These are phyloP conservation scores for Trichothecium roseum DNA, from an alignment of 2,329 filamentous ascomycete genomes.

Conservation along the genomic window DNA sequence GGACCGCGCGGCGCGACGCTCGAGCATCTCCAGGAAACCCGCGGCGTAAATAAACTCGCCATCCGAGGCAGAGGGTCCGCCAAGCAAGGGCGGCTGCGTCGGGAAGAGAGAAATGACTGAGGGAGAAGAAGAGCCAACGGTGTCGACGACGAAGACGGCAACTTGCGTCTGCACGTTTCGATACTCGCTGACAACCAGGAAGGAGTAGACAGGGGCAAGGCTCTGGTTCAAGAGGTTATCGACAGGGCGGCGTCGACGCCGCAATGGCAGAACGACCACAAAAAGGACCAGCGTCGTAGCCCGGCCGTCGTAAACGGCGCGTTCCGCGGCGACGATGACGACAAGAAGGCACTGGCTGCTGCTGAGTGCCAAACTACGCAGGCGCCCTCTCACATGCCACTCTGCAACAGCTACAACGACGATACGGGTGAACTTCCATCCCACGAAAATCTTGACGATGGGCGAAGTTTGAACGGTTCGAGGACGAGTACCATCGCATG, in stretches of 20 bases:
- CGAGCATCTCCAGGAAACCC: constrained; percentile 71
- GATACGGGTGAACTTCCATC: no score
- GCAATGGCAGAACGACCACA: constrained; percentile 69
- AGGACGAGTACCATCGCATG: no score
- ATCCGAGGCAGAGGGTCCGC: constrained; percentile 77
- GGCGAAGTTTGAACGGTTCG: no score
- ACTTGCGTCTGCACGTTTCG: constrained; percentile 70
- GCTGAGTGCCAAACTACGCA: no score
- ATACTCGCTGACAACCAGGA: constrained; percentile 75
- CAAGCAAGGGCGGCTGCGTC: constrained; percentile 75
- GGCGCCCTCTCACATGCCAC: no score
- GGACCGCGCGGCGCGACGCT: constrained; percentile 74
- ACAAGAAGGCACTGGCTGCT: no score
- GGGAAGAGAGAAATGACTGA: constrained; percentile 50
- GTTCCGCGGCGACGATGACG: constrained; percentile 60
- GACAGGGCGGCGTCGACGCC: constrained; percentile 69
- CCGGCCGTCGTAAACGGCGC: constrained; percentile 73
- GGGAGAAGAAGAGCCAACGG: background rate
- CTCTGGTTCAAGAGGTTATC: constrained; percentile 67
- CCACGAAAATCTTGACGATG: no score
- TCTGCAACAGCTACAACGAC: no score
- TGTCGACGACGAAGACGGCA: constrained; percentile 49
- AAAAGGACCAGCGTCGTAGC: constrained; percentile 69
- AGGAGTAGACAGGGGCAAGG: constrained; percentile 66
- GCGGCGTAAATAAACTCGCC: constrained; percentile 66